Conservation (phyloP, 495 filamentous ascomycete species). For the Annulohypoxylon stygium region DNA sequence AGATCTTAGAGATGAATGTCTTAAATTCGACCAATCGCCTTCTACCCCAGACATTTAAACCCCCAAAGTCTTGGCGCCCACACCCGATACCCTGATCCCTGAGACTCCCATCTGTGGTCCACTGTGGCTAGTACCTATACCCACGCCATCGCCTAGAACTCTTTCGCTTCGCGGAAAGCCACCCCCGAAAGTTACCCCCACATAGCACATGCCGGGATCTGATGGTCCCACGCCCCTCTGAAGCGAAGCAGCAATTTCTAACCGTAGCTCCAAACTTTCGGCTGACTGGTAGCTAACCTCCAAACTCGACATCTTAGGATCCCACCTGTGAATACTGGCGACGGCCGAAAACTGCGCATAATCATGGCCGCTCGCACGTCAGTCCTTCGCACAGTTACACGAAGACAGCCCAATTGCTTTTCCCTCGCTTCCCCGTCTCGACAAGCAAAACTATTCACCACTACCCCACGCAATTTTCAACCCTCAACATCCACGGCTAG, state of each 20-base stretch:
- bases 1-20: background rate
- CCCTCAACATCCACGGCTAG: slow-evolving; percentile 26
- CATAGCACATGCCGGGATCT: slow-evolving; percentile 29
- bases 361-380: slow-evolving; percentile 47
- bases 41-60: slow-evolving; percentile 29
- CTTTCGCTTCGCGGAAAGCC: slow-evolving; percentile 8
- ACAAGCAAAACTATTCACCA: slow-evolving; percentile 29
- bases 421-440: slow-evolving; percentile 6
- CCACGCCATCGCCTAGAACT: background rate
- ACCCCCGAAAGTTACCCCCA: slow-evolving; percentile 19
- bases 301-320: slow-evolving; percentile 3
- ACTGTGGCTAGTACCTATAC: slow-evolving; percentile 28
- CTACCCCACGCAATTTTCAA: slow-evolving; percentile 28
- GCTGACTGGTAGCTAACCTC: slow-evolving; percentile 22
- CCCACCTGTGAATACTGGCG: slow-evolving; percentile 16
- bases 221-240: slow-evolving; percentile 26
- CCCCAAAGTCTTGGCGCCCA: slow-evolving; percentile 22
- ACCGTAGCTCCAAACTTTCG: slow-evolving; percentile 16
- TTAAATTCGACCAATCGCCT: slow-evolving; percentile 23
- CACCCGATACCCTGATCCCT: slow-evolving; percentile 7
- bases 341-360: slow-evolving; percentile 28
- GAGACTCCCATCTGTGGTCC: background rate
- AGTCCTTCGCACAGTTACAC: slow-evolving; percentile 39
- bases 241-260: slow-evolving; percentile 36
- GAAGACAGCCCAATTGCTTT: slow-evolving; percentile 18